Base-by-base conservation (phyloP, 305 asterid genomes). In the Petunia hybrid region DNA sequence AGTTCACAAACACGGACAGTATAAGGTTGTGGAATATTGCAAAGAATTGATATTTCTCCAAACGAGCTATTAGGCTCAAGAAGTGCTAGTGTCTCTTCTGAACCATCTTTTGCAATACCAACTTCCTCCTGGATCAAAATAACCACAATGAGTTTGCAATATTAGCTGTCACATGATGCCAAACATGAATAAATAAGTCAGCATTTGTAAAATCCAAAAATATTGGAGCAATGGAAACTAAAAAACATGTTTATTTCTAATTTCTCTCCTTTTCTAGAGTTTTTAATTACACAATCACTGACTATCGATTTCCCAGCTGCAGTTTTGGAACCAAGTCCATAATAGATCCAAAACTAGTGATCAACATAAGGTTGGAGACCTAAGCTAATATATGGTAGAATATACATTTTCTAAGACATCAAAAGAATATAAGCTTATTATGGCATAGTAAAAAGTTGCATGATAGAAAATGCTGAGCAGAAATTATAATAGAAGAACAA, bases 11-110 rank as follows among this genome's bases (percentile, higher is more conserved):
- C 99, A 12, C 97, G 97, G 45, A 96, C 94, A 9, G 98, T 91
- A 79, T 91, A 92, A 51, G 97, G 98, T 86, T 94, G 98, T 74
- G 98, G 98, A 82, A 96, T 86, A 89, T 94, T 93, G 90, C 98
- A 92, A 65, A 96, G 94, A 80, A 96, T 82, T 55, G 99, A 89
- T 81, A 93, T 82, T 78, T 90, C 95, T 69, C 99, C 99, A 59
- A 94, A 93, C 77, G 82, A 88, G 85, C 91, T 89, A 85, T 89
- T 83, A 6, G 88, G 92, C 84, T 92, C 90, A 40, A 80, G 83
- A 39, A 8, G 76, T 16, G 83, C 16, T 35, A 69, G 70, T 13
- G 16, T 80, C 68, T 80, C 79, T 45, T 80, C 41, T 55, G 83
- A 80, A 13, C 83, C 79, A 80, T 80, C 70, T 41, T 69, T 65